Evolutionary conservation across 202 grass and related monocot species (phyloP).

Genomic region (Hordeum pubiflorum): DNA sequence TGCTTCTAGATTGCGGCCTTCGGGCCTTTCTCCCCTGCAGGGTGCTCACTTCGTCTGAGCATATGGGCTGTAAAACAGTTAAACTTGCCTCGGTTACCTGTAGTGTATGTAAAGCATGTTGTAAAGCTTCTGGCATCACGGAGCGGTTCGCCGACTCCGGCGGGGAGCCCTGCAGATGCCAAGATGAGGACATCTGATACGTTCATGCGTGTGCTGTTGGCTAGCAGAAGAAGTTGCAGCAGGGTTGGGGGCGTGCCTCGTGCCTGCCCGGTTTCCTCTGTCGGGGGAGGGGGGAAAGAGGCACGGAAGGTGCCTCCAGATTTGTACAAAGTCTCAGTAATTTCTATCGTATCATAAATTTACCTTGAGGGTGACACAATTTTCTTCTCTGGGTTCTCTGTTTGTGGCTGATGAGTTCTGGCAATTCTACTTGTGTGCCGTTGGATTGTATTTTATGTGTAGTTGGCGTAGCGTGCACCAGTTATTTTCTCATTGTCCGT

Average conservation of each 20-base stretch:
- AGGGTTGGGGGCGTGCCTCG: conserved; percentile 11
- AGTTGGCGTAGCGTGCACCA: not conserved
- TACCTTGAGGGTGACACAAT: not conserved
- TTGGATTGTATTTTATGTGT: not conserved
- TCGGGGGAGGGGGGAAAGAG: not conserved
- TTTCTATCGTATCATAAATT: conserved; percentile 22
- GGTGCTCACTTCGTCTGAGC: conserved; percentile 20
- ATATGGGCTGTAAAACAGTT: conserved; percentile 27
- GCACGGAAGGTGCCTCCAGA: conserved; percentile 19
- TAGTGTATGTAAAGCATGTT: conserved; percentile 31
- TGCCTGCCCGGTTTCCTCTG: not conserved
- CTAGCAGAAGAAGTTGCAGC: conserved; percentile 31
- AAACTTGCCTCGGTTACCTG: conserved; percentile 18
- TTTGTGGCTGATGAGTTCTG: not conserved
- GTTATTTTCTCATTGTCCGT: not conserved
- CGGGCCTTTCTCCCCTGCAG: not conserved
- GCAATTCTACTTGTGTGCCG: not conserved
- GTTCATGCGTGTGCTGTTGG: conserved; percentile 33
- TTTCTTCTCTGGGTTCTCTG: not conserved
- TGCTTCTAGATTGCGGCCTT: conserved; percentile 32
- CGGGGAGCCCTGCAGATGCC: conserved; percentile 12
- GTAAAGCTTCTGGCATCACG: conserved; percentile 25
- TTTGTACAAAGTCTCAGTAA: conserved; percentile 33
- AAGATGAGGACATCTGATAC: not conserved
- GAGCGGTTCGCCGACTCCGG: conserved; percentile 6